Evolutionary conservation across 164 flowering plant species (phyloP).

Genomic region (Saururus chinensis): DNA sequence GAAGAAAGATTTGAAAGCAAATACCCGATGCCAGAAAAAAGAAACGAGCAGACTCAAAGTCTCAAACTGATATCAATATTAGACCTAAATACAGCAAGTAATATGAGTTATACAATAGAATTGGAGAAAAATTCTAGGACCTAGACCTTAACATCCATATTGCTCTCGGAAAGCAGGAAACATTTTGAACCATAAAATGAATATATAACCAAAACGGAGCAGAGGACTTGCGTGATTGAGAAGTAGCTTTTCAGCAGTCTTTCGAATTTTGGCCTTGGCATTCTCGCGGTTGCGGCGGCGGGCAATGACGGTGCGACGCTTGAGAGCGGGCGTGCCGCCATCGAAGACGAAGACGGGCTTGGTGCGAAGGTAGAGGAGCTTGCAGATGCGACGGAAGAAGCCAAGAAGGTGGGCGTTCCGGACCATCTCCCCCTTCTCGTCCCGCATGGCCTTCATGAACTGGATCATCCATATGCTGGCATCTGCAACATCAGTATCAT

Average conservation of each 20-base stretch:
- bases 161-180: too few relatives aligned
- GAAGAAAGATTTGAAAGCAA: too few relatives aligned
- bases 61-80: too few relatives aligned
- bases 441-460: slow-evolving; percentile 98
- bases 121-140: too few relatives aligned
- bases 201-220: background rate
- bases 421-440: slow-evolving; percentile 92
- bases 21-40: too few relatives aligned
- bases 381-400: slow-evolving; percentile 88
- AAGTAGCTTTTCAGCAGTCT: slow-evolving; percentile 91
- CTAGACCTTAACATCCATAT: too few relatives aligned
- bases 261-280: slow-evolving; percentile 84
- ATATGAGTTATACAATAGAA: too few relatives aligned
- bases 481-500: slow-evolving; percentile 25
- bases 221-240: slow-evolving; percentile 59
- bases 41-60: too few relatives aligned
- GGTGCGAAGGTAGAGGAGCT: slow-evolving; percentile 71
- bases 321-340: slow-evolving; percentile 90
- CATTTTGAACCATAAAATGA: background rate
- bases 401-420: slow-evolving; percentile 84
- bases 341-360: slow-evolving; percentile 95
- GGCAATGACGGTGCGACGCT: slow-evolving; percentile 84
- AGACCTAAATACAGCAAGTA: too few relatives aligned
- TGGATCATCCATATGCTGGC: slow-evolving; percentile 98
- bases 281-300: slow-evolving; percentile 87